Evolutionary conservation across 495 filamentous ascomycete species (phyloP).

Genomic region (Neurospora sp.): DNA sequence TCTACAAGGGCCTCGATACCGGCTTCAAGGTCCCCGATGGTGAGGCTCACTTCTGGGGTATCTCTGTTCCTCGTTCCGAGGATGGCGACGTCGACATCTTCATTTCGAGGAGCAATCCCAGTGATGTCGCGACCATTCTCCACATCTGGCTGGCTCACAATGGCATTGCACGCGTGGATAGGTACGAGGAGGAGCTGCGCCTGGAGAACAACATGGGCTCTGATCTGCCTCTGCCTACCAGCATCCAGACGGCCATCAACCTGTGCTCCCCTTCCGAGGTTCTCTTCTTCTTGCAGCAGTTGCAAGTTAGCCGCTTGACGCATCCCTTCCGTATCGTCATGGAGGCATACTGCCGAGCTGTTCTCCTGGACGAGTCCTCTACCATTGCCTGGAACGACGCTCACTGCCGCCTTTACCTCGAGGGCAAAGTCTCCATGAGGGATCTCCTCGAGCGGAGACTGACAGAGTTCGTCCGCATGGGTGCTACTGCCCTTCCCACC

Average conservation of each 20-base stretch:
- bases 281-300: constrained; percentile 12
- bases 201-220: constrained; percentile 3
- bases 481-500: constrained; percentile 3
- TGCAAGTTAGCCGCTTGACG: constrained; percentile 2
- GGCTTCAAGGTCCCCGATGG: constrained; percentile 19
- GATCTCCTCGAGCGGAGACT: constrained; percentile 10
- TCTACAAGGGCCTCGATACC: constrained; percentile 16
- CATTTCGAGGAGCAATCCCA: constrained; percentile 14
- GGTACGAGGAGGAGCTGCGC: constrained; percentile 17
- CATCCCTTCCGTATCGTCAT: constrained; percentile 12
- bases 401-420: constrained; percentile 7
- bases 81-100: constrained; percentile 8
- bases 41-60: constrained; percentile 14
- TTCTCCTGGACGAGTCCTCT: constrained; percentile 10
- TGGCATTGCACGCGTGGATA: constrained; percentile 8
- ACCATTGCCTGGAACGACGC: constrained; percentile 11
- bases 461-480: background rate
- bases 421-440: constrained; percentile 6
- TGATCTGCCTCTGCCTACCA: constrained; percentile 4
- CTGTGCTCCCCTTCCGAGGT: constrained; percentile 10
- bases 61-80: constrained; percentile 1
- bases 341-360: constrained; percentile 4
- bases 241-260: constrained; percentile 13
- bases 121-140: constrained; percentile 12
- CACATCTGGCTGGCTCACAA: constrained; percentile 21